Evolutionary conservation across 345 rosid species (phyloP).

Genomic region (Dimocarpus longan): DNA sequence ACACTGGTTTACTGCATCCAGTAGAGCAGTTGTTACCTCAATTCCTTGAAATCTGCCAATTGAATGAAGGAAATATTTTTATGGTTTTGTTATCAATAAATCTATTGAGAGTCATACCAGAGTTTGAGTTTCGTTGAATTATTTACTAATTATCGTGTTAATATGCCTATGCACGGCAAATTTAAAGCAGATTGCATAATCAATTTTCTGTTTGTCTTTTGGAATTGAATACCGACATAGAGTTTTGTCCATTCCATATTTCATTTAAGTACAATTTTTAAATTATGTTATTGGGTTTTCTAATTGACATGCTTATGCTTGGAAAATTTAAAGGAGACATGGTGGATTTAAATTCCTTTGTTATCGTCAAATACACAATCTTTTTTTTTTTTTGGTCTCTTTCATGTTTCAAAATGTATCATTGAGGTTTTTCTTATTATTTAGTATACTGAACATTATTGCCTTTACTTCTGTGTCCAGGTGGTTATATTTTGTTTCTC

Average conservation of each 20-base stretch:
- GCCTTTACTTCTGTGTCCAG: constrained; percentile 40
- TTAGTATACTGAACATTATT: constrained; percentile 19
- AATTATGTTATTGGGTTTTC: not conserved
- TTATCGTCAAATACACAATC: constrained; percentile 1
- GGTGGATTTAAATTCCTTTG: constrained; percentile 2
- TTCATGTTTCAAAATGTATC: not conserved
- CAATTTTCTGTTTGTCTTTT: not conserved
- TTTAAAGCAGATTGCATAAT: not conserved
- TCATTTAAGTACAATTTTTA: not conserved
- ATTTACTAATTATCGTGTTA: not conserved
- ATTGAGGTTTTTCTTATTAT: constrained; percentile 11
- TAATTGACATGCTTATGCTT: not conserved
- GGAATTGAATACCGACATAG: not conserved
- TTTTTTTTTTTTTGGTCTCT: not conserved
- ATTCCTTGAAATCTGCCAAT: not conserved
- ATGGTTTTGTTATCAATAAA: not conserved
- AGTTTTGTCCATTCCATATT: not conserved
- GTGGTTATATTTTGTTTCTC: constrained; percentile 95
- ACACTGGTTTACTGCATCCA: not conserved
- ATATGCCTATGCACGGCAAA: not conserved
- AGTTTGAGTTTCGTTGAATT: not conserved
- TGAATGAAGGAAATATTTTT: not conserved
- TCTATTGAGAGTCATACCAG: not conserved
- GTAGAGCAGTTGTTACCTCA: not conserved
- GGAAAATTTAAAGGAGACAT: not conserved